Percentiles rank a stretch among this genome's conserved stretches.
These are phyloP conservation scores for Thuidium tamariscinum DNA, from an alignment of 225 moss, liverwort and hornwort species.

Conservation along the genomic window DNA sequence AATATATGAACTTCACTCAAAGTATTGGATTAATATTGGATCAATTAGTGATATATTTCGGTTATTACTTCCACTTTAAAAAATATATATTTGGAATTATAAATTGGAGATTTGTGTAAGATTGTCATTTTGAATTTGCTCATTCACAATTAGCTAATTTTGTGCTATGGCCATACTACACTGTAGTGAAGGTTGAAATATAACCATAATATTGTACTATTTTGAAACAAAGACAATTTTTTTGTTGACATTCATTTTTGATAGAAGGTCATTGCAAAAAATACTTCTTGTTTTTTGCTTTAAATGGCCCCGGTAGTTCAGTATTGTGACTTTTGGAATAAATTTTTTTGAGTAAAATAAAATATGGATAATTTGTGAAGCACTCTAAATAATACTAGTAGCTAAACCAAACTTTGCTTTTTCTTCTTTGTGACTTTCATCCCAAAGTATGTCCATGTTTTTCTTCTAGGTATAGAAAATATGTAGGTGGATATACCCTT, in stretches of 20 bases:
- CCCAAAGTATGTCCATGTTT: no score
- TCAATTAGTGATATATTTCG: neutral
- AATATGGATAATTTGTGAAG: no score
- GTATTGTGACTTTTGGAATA: no score
- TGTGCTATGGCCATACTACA: rapidly evolving
- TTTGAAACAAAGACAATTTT: neutral
- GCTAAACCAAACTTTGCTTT: no score
- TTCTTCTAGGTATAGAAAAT: no score
- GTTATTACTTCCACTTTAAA: rapidly evolving
- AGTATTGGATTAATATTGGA: neutral
- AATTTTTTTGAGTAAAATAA: no score
- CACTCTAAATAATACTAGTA: no score
- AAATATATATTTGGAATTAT: neutral
- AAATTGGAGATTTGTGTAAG: neutral
- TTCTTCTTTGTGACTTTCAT: no score
- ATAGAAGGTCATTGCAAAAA: no score
- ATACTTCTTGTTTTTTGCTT: no score
- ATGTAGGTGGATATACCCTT: no score
- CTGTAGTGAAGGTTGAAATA: neutral
- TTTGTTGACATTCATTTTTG: neutral
- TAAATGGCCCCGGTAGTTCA: no score
- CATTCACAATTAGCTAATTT: neutral
- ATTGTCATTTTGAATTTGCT: neutral
- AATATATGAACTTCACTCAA: neutral
- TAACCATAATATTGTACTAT: neutral